phyloP scores from a whole-genome alignment of 164 flowering plant genomes.

The Piper betle region DNA sequence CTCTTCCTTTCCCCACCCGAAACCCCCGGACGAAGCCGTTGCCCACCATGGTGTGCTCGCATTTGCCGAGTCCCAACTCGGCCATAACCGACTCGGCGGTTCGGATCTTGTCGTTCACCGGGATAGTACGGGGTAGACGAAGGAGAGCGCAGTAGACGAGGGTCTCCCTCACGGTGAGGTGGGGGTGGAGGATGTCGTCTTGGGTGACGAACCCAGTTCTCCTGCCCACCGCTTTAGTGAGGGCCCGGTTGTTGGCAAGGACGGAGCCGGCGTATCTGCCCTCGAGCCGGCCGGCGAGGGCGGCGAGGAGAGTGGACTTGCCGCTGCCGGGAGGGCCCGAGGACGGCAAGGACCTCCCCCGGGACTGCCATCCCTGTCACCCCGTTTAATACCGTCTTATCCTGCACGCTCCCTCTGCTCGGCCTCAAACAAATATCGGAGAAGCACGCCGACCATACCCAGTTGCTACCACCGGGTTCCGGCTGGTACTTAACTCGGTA shows the following conservation, averaged over 20 bases:
- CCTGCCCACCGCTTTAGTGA: constrained; percentile 19
- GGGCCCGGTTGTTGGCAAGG: constrained; percentile 34
- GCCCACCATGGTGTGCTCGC: constrained; percentile 65
- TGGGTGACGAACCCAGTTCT: constrained; percentile 79
- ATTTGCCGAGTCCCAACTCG: constrained; percentile 59
- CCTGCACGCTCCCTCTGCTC: constrained; percentile 8
- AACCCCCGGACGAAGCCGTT: constrained; percentile 57
- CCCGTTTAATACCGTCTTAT: constrained; percentile 39
- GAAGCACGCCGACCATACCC: neutral
- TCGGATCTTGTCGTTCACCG: constrained; percentile 25
- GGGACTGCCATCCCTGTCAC: constrained; percentile 70
- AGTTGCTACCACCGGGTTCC: constrained; percentile 5
- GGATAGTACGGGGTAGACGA: constrained; percentile 34
- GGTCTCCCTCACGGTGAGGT: constrained; percentile 78
- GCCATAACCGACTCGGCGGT: constrained; percentile 51
- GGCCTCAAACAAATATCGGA: neutral
- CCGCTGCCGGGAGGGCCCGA: constrained; percentile 92
- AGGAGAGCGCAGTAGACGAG: constrained; percentile 59
- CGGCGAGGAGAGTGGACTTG: constrained; percentile 73
- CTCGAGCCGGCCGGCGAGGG: constrained; percentile 56
- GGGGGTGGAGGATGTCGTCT: constrained; percentile 81
- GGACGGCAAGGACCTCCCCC: constrained; percentile 76
- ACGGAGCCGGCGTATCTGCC: constrained; percentile 46
- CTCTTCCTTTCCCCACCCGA: constrained; percentile 89
- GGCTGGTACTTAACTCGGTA: constrained; percentile 37